Conservation (phyloP, 768 basidiomycete genomes). For the Leccinum subtestaceum region DNA sequence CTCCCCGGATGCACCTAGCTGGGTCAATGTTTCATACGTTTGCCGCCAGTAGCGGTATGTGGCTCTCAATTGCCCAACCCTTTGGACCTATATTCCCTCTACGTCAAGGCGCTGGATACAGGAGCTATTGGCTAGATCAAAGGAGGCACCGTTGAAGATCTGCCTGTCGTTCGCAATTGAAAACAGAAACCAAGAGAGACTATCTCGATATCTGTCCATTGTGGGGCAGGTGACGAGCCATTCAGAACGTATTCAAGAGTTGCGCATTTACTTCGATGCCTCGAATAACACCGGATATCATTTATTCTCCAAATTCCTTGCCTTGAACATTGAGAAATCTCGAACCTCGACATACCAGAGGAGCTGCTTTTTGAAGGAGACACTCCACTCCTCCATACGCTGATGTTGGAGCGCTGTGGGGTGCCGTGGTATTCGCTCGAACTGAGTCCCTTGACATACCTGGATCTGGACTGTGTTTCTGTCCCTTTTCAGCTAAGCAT, state of each 20-base stretch:
- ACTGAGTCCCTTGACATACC: constrained; percentile 28
- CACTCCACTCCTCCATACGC: background rate
- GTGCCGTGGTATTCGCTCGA: background rate
- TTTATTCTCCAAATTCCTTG: background rate
- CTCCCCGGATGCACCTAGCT: too few relatives aligned
- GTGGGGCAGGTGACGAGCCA: background rate
- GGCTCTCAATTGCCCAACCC: too few relatives aligned
- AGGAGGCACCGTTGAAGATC: background rate
- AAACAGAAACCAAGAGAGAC: too few relatives aligned
- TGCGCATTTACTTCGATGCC: background rate
- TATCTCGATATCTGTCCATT: too few relatives aligned
- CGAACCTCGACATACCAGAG: background rate
- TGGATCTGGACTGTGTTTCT: constrained; percentile 32
- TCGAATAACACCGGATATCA: too few relatives aligned
- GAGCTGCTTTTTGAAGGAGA: background rate
- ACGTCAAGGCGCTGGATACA: too few relatives aligned
- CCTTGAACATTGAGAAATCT: background rate
- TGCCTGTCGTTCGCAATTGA: too few relatives aligned
- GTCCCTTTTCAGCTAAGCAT: constrained; percentile 27
- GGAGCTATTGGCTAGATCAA: too few relatives aligned
- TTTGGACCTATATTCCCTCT: too few relatives aligned
- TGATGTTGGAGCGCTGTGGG: background rate
- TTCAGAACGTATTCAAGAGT: background rate
- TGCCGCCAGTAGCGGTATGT: too few relatives aligned
- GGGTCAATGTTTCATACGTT: too few relatives aligned